A percentile compares a stretch with the other conserved stretches of the same genome.
These are phyloP conservation scores for Fusarium multiceps DNA, from an alignment of 2,329 filamentous ascomycete genomes.

Conservation along the genomic window DNA sequence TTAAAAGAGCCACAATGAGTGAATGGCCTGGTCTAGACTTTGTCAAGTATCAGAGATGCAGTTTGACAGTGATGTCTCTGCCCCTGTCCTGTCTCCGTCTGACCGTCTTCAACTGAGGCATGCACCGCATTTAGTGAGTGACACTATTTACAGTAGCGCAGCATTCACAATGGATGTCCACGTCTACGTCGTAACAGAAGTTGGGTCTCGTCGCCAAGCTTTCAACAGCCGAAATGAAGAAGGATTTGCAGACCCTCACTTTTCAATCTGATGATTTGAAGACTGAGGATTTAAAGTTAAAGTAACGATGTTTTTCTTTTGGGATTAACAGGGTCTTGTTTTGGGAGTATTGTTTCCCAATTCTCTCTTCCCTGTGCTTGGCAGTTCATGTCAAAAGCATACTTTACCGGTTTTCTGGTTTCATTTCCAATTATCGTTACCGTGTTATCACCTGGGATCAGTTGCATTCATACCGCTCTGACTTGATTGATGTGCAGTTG, in stretches of 20 bases:
- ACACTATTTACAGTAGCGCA: slow-evolving; percentile 37
- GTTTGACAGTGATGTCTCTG: background rate
- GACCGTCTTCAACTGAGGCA: slow-evolving; percentile 15
- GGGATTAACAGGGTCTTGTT: slow-evolving; percentile 27
- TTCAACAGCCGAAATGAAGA: slow-evolving; percentile 43
- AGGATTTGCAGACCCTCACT: slow-evolving; percentile 3
- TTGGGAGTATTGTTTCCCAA: slow-evolving; percentile 12
- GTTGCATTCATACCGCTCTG: background rate
- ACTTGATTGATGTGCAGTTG: slow-evolving; percentile 5
- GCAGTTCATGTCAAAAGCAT: slow-evolving; percentile 24
- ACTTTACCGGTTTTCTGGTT: slow-evolving; percentile 19
- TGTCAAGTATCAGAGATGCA: background rate
- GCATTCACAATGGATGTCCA: background rate
- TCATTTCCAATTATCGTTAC: slow-evolving; percentile 13
- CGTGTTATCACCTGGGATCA: slow-evolving; percentile 22
- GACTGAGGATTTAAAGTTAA: slow-evolving; percentile 31
- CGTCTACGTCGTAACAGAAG: background rate
- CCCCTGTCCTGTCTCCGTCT: background rate
- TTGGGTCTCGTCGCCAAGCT: slow-evolving; percentile 34
- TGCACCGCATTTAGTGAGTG: slow-evolving; percentile 26
- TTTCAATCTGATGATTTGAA: slow-evolving; percentile 6
- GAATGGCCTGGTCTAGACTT: slow-evolving; percentile 18
- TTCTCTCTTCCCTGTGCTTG: background rate
- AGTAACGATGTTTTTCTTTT: slow-evolving; percentile 1
- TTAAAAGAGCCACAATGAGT: slow-evolving; percentile 7